Evolutionary conservation across 352 stramenopile species (phyloP), one percentile per base, ranked within the genome.

Genomic region (Phytophthora brassicae): DNA sequence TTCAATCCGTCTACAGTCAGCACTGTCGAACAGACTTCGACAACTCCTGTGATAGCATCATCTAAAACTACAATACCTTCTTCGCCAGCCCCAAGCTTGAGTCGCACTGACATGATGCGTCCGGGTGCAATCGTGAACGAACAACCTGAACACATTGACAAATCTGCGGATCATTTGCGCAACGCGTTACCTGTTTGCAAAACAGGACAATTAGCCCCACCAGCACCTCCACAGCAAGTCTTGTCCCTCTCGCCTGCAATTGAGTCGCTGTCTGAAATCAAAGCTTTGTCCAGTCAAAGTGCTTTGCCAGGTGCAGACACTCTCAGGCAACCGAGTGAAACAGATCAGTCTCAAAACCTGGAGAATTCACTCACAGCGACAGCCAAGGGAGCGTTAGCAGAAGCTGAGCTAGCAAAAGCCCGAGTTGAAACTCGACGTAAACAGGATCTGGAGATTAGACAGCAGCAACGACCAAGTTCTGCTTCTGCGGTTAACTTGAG

Each of bases 371-470:
- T 89, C 6, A 67, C 62, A 11, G 61, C 75, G 4, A 86, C 77
- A 11, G 68, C 70, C 16, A 87, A 89, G 54, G 79, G 81, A 8
- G 84, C 84, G 3, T 57, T 84, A 19, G 76, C 71, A 5, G 84
- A 92, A 61, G 84, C 84, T 6, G 79, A 92, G 57, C 74, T 92
- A 45, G 81, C 84, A 7, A 88, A 84, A 53, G 66, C 74, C 22
- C 77, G 84, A 6, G 79, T 92, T 14, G 84, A 90, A 60, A 77
- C 51, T 12, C 71, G 84, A 0, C 72, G 82, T 14, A 88, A 86
- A 53, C 72, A 80, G 49, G 77, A 89, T 29, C 59, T 67, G 6
- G 81, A 89, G 49, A 26, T 61, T 6, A 78, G 84, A 41, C 73
- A 70, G 28, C 66, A 63, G 29, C 50, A 68, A 12, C 45, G 31